Conservation (phyloP, 768 basidiomycete species). For the Suillus alpinus region DNA sequence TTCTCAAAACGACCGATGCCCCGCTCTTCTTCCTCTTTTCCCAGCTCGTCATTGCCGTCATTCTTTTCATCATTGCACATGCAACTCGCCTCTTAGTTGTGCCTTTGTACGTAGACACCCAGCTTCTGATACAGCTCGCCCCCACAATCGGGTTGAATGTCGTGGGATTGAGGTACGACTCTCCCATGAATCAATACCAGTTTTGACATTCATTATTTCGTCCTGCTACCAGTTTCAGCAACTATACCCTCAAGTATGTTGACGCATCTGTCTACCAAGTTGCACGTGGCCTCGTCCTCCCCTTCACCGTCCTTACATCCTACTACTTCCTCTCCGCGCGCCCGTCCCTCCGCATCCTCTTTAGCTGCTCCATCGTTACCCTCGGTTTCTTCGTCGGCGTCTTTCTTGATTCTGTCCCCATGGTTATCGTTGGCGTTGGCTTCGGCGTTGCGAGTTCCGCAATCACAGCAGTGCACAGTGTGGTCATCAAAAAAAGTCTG, state of each 20-base stretch:
- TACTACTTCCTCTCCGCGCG: slow-evolving; percentile 71
- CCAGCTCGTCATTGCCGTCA: slow-evolving; percentile 77
- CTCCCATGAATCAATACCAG: background rate
- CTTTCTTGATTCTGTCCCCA: slow-evolving; percentile 65
- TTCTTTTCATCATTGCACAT: slow-evolving; percentile 69
- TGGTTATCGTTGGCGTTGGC: slow-evolving; percentile 62
- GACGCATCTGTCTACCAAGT: slow-evolving; percentile 96
- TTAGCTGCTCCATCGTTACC: slow-evolving; percentile 80
- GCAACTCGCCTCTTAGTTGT: slow-evolving; percentile 63
- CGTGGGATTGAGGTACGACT: slow-evolving; percentile 69
- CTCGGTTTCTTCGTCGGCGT: slow-evolving; percentile 90
- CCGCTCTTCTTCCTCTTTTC: slow-evolving; percentile 87
- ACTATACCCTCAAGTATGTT: slow-evolving; percentile 90
- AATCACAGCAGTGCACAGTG: slow-evolving; percentile 89
- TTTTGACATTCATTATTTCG: background rate
- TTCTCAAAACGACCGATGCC: slow-evolving; percentile 66
- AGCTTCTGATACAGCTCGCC: slow-evolving; percentile 66
- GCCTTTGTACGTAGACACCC: slow-evolving; percentile 60
- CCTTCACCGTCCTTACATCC: slow-evolving; percentile 90
- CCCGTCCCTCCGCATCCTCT: slow-evolving; percentile 72
- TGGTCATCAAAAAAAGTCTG: slow-evolving; percentile 89
- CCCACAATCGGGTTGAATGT: slow-evolving; percentile 79
- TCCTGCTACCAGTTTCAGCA: slow-evolving; percentile 63
- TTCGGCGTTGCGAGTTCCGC: slow-evolving; percentile 84
- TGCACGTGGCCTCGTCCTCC: slow-evolving; percentile 89